These are phyloP conservation scores for Pelargonium cotyledonis DNA, from an alignment of 441 rosid species.

Conservation along the genomic window DNA sequence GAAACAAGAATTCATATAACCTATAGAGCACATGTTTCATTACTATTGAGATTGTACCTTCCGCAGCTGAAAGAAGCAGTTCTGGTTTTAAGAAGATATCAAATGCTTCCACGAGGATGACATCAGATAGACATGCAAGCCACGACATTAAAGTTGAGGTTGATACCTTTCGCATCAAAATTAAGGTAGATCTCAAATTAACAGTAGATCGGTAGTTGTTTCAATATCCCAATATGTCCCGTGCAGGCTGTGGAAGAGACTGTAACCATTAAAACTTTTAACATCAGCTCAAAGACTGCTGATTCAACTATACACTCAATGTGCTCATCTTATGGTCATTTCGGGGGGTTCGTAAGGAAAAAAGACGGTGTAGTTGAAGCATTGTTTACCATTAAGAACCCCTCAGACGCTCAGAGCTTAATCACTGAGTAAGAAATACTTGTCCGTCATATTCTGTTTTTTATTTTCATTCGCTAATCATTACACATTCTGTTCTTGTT, in stretches of 20 bases:
- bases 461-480: neutral
- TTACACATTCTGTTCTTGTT: too few species aligned
- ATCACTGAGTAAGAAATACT: slow-evolving; percentile 24
- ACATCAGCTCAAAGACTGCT: slow-evolving; percentile 28
- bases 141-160: slow-evolving; percentile 28
- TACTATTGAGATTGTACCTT: slow-evolving; percentile 22
- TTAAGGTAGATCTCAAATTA: too few species aligned
- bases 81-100: slow-evolving; percentile 16
- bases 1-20: neutral
- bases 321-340: slow-evolving; percentile 25
- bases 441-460: neutral
- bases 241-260: slow-evolving; percentile 4
- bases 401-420: slow-evolving; percentile 19
- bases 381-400: slow-evolving; percentile 20
- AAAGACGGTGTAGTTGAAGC: slow-evolving; percentile 23
- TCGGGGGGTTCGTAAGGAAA: slow-evolving; percentile 30
- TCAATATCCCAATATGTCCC: slow-evolving; percentile 15
- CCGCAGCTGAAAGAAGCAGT: slow-evolving; percentile 20
- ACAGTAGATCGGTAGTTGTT: too few species aligned
- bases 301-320: slow-evolving; percentile 29
- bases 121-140: slow-evolving; percentile 19
- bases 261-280: slow-evolving; percentile 27
- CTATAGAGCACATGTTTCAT: slow-evolving; percentile 19
- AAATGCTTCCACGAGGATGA: slow-evolving; percentile 18
- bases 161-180: too few species aligned